phyloP scores from a whole-genome alignment of 2,329 filamentous ascomycete genomes.

The Talaromyces sp. region DNA sequence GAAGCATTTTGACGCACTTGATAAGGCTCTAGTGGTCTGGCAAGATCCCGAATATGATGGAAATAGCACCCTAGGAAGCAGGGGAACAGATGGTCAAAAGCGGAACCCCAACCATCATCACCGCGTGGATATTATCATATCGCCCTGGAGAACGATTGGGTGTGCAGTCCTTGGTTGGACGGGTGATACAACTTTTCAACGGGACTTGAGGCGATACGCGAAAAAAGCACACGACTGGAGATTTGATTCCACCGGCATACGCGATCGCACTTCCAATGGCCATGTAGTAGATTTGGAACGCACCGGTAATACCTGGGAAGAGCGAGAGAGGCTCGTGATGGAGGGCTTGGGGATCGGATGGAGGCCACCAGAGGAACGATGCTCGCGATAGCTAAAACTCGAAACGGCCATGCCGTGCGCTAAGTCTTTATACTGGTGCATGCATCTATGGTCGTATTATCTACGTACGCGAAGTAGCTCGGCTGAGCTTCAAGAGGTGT shows the following conservation, averaged over 20 bases:
- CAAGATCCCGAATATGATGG: constrained; percentile 64
- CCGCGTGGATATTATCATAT: constrained; percentile 88
- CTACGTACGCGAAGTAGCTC: too few species aligned
- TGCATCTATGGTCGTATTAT: too few species aligned
- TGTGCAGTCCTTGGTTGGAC: constrained; percentile 89
- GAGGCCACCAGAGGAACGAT: constrained; percentile 67
- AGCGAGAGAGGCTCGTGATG: constrained; percentile 81
- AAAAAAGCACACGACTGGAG: constrained; percentile 73
- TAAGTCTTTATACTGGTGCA: too few species aligned
- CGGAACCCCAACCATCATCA: constrained; percentile 75
- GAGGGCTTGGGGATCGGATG: constrained; percentile 71
- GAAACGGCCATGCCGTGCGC: too few species aligned
- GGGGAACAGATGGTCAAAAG: constrained; percentile 7
- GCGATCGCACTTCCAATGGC: constrained; percentile 64
- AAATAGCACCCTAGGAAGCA: constrained; percentile 26
- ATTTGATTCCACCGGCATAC: constrained; percentile 88
- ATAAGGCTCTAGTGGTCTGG: constrained; percentile 94
- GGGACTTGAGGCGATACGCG: constrained; percentile 80
- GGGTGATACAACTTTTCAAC: constrained; percentile 84
- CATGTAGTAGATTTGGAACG: constrained; percentile 72
- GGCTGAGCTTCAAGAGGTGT: too few species aligned
- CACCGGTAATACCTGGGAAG: constrained; percentile 58
- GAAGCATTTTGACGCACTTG: constrained; percentile 76
- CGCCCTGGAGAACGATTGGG: constrained; percentile 84
- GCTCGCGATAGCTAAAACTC: constrained; percentile 31